phyloP scores from a whole-genome alignment of 768 basidiomycete genomes.

The Hericium coralloides region DNA sequence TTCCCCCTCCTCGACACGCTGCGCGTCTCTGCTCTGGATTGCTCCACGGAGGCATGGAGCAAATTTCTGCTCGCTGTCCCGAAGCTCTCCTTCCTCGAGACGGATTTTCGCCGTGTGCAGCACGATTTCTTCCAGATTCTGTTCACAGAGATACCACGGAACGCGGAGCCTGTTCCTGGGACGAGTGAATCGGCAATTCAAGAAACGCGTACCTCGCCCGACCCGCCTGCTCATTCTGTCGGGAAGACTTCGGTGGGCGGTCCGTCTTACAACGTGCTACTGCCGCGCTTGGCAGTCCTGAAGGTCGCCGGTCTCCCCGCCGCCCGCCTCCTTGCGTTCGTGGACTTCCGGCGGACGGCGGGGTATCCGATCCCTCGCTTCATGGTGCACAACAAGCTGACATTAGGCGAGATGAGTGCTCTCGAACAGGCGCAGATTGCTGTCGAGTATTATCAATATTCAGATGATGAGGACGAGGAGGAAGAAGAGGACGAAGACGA shows the following conservation, averaged over 20 bases:
- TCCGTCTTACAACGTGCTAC: not conserved
- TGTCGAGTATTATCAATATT: constrained; percentile 1
- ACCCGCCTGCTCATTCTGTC: not conserved
- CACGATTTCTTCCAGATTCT: not conserved
- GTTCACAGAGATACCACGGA: not conserved
- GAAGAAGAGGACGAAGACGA: not conserved
- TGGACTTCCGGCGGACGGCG: not conserved
- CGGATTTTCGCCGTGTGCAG: constrained; percentile 5
- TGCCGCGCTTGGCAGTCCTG: constrained; percentile 1
- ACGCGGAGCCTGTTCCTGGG: not conserved
- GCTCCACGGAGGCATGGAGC: constrained; percentile 16
- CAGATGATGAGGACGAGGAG: constrained; percentile 6
- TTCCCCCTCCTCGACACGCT: constrained; percentile 20
- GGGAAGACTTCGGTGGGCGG: not conserved
- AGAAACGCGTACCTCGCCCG: not conserved
- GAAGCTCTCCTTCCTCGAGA: constrained; percentile 1
- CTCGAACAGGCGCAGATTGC: not conserved
- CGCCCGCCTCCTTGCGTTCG: not conserved
- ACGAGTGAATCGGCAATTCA: not conserved
- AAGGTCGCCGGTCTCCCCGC: constrained; percentile 2
- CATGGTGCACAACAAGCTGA: not conserved
- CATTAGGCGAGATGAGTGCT: not conserved
- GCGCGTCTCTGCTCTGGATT: constrained; percentile 17
- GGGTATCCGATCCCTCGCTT: not conserved
- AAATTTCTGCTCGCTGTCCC: constrained; percentile 12